Conservation (phyloP, 441 rosid species). For the Populus hybrid region DNA sequence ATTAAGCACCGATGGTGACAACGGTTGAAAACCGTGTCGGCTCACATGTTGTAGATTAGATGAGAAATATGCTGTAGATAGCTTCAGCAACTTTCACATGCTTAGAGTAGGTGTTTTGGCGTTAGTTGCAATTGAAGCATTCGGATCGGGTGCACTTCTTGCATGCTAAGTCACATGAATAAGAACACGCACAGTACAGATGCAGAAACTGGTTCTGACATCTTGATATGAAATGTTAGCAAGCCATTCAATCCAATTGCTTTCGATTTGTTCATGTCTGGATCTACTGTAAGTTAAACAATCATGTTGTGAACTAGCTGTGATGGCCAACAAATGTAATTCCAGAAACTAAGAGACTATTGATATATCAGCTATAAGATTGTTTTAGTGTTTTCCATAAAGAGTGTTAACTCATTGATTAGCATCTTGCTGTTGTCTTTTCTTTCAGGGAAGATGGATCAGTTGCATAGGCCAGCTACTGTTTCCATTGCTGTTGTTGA, state of each 20-base stretch:
- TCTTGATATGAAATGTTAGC: not conserved
- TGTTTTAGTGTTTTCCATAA: not conserved
- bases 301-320: not conserved
- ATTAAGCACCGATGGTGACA: not conserved
- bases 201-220: not conserved
- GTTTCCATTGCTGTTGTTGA: conserved; percentile 10
- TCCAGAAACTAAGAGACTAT: not conserved
- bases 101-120: not conserved
- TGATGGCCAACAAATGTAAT: not conserved
- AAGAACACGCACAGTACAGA: not conserved
- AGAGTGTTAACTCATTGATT: not conserved
- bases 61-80: not conserved
- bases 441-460: conserved; percentile 24
- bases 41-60: not conserved
- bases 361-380: not conserved
- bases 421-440: not conserved
- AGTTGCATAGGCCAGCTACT: not conserved
- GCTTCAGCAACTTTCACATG: not conserved
- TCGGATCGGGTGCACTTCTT: not conserved
- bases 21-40: not conserved
- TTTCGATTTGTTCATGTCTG: not conserved
- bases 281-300: not conserved
- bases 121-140: not conserved
- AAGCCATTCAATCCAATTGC: not conserved
- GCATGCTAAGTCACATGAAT: not conserved